Conservation (phyloP, 805 yeast species). For the Candida parachauliodes region DNA sequence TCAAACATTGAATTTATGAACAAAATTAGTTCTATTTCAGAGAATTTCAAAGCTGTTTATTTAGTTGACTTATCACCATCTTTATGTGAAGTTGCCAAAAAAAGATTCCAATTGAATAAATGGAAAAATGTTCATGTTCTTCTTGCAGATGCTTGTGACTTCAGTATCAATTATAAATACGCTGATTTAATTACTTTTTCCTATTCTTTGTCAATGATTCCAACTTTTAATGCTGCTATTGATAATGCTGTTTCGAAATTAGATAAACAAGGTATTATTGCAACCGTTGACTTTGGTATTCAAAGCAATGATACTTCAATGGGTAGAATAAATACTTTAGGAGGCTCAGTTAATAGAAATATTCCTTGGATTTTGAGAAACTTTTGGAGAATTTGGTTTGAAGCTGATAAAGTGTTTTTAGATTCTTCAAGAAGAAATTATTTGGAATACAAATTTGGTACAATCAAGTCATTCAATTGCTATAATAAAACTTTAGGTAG, state of each 20-base stretch:
- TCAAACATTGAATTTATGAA: constrained; percentile 77
- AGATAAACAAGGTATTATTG: constrained; percentile 57
- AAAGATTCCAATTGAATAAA: constrained; percentile 43
- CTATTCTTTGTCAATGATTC: constrained; percentile 82
- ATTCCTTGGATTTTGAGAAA: constrained; percentile 75
- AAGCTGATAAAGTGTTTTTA: constrained; percentile 73
- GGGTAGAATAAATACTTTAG: constrained; percentile 70
- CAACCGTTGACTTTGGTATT: constrained; percentile 78
- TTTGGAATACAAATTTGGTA: constrained; percentile 78
- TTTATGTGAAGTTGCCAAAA: constrained; percentile 65
- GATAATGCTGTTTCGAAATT: constrained; percentile 59
- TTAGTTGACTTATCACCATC: constrained; percentile 77
- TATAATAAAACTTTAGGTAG: constrained; percentile 64
- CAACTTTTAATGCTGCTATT: constrained; percentile 73
- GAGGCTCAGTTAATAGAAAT: constrained; percentile 69
- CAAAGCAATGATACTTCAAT: constrained; percentile 61
- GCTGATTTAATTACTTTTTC: constrained; percentile 80
- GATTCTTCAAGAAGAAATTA: constrained; percentile 81
- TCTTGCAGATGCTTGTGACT: constrained; percentile 74
- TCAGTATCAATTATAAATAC: constrained; percentile 41
- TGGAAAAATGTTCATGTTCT: constrained; percentile 63
- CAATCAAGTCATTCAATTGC: constrained; percentile 68
- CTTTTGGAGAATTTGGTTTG: constrained; percentile 88
- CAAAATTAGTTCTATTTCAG: constrained; percentile 42
- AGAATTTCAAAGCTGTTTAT: constrained; percentile 60